Conservation (phyloP, 108 stramenopile species). For the Phaeodactylum tricornutum region DNA sequence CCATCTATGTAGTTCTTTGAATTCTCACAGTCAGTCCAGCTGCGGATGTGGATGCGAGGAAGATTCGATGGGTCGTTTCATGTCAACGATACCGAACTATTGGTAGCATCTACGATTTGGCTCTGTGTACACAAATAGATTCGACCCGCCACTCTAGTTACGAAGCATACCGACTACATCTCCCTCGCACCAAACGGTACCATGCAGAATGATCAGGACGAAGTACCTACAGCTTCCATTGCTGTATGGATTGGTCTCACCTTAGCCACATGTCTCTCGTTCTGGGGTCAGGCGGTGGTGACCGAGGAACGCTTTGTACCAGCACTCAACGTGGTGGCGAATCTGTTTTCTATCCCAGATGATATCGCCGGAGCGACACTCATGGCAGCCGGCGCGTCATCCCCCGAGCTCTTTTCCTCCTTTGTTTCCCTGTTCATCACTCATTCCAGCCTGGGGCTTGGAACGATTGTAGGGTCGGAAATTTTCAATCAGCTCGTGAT, state of each 20-base stretch:
- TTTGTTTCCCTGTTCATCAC: slow-evolving; percentile 71
- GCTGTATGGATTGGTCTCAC: neutral
- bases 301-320: slow-evolving; percentile 77
- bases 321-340: slow-evolving; percentile 70
- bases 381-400: slow-evolving; percentile 78
- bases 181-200: too few species aligned
- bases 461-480: slow-evolving; percentile 38
- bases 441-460: slow-evolving; percentile 71
- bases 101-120: too few species aligned
- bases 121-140: too few species aligned
- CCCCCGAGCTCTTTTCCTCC: slow-evolving; percentile 57
- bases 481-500: slow-evolving; percentile 87
- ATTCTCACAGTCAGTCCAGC: too few species aligned
- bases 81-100: too few species aligned
- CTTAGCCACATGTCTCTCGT: slow-evolving; percentile 16
- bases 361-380: slow-evolving; percentile 78
- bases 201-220: slow-evolving; percentile 1
- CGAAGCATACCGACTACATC: too few species aligned
- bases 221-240: slow-evolving; percentile 4
- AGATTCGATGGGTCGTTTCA: too few species aligned
- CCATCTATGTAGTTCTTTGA: too few species aligned
- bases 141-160: too few species aligned
- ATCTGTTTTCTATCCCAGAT: slow-evolving; percentile 48
- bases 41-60: too few species aligned
- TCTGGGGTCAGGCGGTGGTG: slow-evolving; percentile 61